Conservation (phyloP, 257 asterid genomes). For the Vinca minor region DNA sequence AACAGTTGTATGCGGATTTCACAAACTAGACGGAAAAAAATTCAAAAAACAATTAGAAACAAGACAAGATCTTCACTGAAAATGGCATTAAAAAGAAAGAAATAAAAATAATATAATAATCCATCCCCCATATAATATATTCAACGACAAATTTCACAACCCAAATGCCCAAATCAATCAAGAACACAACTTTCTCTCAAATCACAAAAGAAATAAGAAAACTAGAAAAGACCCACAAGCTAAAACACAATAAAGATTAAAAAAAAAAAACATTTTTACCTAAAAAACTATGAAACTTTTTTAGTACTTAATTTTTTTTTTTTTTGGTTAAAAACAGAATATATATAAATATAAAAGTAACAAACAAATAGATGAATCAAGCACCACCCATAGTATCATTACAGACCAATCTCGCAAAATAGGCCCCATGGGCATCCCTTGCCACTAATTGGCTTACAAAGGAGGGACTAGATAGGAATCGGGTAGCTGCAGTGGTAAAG, state of each 20-base stretch:
- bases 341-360: too few species aligned
- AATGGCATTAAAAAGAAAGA: background rate
- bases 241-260: background rate
- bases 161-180: too few species aligned
- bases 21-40: background rate
- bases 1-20: background rate
- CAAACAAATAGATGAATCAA: too few species aligned
- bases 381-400: too few species aligned
- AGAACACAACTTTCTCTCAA: background rate
- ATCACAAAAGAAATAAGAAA: too few species aligned
- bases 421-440: too few species aligned
- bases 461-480: too few species aligned
- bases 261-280: background rate
- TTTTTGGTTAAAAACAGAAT: too few species aligned
- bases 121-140: background rate
- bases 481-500: too few species aligned
- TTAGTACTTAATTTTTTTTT: too few species aligned
- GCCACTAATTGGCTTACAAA: too few species aligned
- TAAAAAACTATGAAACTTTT: background rate
- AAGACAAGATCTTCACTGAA: background rate
- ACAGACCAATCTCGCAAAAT: too few species aligned
- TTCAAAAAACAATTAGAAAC: background rate
- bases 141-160: background rate
- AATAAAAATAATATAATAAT: background rate
- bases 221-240: background rate